These are phyloP conservation scores for Quercus aquifolioides DNA, from an alignment of 306 rosid genomes.

Conservation along the genomic window DNA sequence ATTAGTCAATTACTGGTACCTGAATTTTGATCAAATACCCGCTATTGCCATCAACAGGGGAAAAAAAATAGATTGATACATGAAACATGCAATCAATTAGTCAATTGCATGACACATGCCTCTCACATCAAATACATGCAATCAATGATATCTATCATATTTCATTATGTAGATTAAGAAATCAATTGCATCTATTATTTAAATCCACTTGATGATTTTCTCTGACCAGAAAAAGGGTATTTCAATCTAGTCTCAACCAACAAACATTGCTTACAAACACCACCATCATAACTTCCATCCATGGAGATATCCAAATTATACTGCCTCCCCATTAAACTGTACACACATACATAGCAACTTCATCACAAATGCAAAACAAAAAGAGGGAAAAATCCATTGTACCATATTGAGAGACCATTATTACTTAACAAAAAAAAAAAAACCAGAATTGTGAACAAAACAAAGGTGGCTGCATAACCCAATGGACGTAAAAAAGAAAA, in stretches of 20 bases:
- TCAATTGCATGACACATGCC: background rate
- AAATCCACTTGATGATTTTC: background rate
- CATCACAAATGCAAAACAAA: background rate
- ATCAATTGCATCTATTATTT: background rate
- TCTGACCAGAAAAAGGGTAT: background rate
- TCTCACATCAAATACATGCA: background rate
- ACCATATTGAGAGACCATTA: background rate
- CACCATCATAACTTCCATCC: constrained; percentile 1
- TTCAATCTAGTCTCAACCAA: background rate
- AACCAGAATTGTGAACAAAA: background rate
- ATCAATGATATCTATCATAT: background rate
- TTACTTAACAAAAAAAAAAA: background rate
- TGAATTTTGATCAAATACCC: too few species aligned
- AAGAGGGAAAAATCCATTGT: background rate
- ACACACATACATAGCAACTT: background rate
- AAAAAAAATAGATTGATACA: background rate
- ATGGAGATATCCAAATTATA: constrained; percentile 12
- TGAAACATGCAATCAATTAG: background rate
- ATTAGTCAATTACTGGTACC: too few species aligned
- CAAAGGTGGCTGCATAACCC: background rate
- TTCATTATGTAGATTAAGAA: background rate
- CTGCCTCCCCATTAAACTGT: background rate
- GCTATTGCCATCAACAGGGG: background rate
- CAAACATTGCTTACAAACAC: constrained; percentile 1
- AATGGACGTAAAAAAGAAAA: background rate